Conservation (phyloP, 2,329 filamentous ascomycete genomes). For the Fonsecaea pedrosoi region DNA sequence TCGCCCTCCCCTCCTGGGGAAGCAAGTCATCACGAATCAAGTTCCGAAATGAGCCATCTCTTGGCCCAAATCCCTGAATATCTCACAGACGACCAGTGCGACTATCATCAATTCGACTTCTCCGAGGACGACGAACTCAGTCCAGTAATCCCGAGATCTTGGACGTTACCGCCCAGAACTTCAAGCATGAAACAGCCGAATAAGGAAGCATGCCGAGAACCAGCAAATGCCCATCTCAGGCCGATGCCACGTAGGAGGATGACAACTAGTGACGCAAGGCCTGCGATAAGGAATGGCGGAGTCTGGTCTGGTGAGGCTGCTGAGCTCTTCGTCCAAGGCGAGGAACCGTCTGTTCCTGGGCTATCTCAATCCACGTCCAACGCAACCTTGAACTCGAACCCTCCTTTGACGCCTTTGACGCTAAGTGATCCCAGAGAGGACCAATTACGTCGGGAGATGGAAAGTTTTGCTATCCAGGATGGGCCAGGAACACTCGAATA, state of each 20-base stretch:
- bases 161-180: constrained; percentile 23
- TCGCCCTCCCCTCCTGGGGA: constrained; percentile 10
- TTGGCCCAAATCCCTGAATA: background rate
- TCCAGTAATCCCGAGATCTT: constrained; percentile 11
- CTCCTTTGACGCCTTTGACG: constrained; percentile 26
- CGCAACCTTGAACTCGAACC: constrained; percentile 25
- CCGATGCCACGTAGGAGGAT: constrained; percentile 1
- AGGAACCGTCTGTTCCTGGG: constrained; percentile 18
- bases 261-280: constrained; percentile 15
- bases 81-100: background rate
- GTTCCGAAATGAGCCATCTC: background rate
- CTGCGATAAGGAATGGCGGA: constrained; percentile 23
- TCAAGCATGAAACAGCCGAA: constrained; percentile 17
- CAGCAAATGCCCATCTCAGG: background rate
- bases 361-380: constrained; percentile 25
- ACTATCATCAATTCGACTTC: constrained; percentile 10
- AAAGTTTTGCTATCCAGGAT: constrained; percentile 31
- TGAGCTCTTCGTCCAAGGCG: constrained; percentile 6
- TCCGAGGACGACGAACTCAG: constrained; percentile 14
- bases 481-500: constrained; percentile 27
- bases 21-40: background rate
- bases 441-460: constrained; percentile 34
- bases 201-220: background rate
- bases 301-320: constrained; percentile 19
- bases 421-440: constrained; percentile 32